phyloP scores from a whole-genome alignment of 2,329 filamentous ascomycete species.

The Fusarium sp. region DNA sequence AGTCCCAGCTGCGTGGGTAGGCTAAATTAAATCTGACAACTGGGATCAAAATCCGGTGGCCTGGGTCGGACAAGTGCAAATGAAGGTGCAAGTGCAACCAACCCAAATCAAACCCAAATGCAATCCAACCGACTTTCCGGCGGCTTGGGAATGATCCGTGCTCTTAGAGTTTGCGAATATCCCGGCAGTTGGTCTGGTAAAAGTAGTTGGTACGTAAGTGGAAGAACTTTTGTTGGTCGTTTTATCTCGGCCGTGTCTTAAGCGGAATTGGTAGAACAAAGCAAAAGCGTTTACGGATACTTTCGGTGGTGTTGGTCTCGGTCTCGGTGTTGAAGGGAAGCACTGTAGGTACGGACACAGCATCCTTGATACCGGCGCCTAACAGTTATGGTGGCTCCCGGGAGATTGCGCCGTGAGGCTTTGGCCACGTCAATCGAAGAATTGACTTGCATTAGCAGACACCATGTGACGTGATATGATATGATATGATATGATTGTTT shows the following conservation, averaged over 20 bases:
- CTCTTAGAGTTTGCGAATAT: not conserved
- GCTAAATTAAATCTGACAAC: constrained; percentile 33
- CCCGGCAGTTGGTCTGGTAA: constrained; percentile 3
- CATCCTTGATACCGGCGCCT: not conserved
- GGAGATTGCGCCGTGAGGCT: constrained; percentile 18
- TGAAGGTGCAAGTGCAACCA: constrained; percentile 12
- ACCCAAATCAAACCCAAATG: not conserved
- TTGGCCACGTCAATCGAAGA: constrained; percentile 18
- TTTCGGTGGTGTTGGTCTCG: not conserved
- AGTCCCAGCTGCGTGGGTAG: constrained; percentile 41
- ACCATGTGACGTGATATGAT: constrained; percentile 6
- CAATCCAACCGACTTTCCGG: constrained; percentile 31
- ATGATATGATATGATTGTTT: not conserved
- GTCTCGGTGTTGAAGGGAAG: not conserved
- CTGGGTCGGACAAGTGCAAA: constrained; percentile 37
- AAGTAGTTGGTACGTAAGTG: not conserved
- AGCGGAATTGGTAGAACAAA: not conserved
- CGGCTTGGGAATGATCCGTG: constrained; percentile 35
- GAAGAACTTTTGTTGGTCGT: not conserved
- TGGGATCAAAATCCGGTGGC: constrained; percentile 43
- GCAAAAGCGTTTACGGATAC: not conserved
- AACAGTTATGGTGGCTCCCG: not conserved
- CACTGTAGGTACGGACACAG: not conserved
- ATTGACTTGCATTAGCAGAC: not conserved
- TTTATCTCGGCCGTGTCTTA: not conserved